These are phyloP conservation scores for Lichtheimia hyalospora DNA, from an alignment of 371 early-diverging fungal genomes.

Conservation along the genomic window DNA sequence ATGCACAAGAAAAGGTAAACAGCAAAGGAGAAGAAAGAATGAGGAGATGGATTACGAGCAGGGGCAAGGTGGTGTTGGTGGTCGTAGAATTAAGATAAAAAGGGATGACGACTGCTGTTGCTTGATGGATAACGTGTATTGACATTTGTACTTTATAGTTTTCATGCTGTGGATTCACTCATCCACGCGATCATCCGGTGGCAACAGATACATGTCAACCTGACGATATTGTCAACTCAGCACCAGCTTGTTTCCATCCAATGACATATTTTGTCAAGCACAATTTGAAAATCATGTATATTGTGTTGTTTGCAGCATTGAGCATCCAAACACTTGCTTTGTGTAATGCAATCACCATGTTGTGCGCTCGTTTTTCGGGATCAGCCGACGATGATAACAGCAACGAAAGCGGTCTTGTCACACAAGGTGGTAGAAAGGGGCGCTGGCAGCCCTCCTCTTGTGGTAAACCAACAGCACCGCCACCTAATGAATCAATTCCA, in stretches of 20 bases:
- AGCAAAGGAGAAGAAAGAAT: not conserved
- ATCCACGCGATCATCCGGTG: slow-evolving; percentile 28
- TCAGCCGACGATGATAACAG: not conserved
- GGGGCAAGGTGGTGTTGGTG: not conserved
- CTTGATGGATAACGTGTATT: not conserved
- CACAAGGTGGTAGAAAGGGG: too few species aligned
- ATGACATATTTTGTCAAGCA: slow-evolving; percentile 21
- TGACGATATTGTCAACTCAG: slow-evolving; percentile 22
- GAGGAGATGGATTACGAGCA: too few species aligned
- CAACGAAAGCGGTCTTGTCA: not conserved
- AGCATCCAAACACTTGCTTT: slow-evolving; percentile 35
- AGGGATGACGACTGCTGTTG: not conserved
- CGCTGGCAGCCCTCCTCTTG: too few species aligned
- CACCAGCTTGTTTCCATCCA: slow-evolving; percentile 30
- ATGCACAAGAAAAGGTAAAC: slow-evolving; percentile 35
- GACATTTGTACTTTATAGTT: slow-evolving; percentile 15
- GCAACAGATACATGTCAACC: slow-evolving; percentile 23
- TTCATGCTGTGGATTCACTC: slow-evolving; percentile 37
- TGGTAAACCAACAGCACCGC: too few species aligned
- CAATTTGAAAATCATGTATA: slow-evolving; percentile 28
- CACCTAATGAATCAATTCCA: not conserved
- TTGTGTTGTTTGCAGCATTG: slow-evolving; percentile 33
- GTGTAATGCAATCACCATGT: slow-evolving; percentile 32
- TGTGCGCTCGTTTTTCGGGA: slow-evolving; percentile 24
- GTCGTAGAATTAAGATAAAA: not conserved